Evolutionary conservation across 306 rosid species (phyloP).

Genomic region (Glycine latifolia): DNA sequence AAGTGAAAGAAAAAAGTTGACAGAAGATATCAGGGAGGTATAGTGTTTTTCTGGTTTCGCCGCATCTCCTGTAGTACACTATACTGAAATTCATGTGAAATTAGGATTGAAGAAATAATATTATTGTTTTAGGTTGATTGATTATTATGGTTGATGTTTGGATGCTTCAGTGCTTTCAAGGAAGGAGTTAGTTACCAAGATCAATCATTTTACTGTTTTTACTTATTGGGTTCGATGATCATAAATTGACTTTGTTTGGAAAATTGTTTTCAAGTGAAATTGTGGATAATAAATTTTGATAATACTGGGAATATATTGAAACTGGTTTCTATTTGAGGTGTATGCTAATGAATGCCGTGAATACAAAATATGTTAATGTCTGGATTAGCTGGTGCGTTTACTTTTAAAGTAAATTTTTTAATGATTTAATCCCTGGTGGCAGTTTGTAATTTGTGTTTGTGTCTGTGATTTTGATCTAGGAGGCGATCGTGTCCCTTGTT

Average conservation of each 20-base stretch:
- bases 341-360: background rate
- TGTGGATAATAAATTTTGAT: background rate
- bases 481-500: background rate
- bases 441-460: background rate
- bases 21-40: constrained; percentile 84
- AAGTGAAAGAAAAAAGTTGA: constrained; percentile 77
- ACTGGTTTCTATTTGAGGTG: constrained; percentile 4
- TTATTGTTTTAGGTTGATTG: constrained; percentile 8
- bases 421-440: background rate
- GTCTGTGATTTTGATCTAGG: background rate
- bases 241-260: constrained; percentile 31
- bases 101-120: constrained; percentile 9
- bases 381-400: constrained; percentile 15
- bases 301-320: constrained; percentile 14
- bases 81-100: constrained; percentile 32
- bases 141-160: constrained; percentile 18
- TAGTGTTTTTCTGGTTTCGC: constrained; percentile 43
- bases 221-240: constrained; percentile 14
- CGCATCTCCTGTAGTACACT: constrained; percentile 43
- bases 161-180: constrained; percentile 4
- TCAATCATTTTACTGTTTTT: background rate
- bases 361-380: constrained; percentile 21
- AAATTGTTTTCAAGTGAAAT: constrained; percentile 21
- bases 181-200: constrained; percentile 3
- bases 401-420: constrained; percentile 5